Evolutionary conservation across 805 yeast genomes (phyloP).

Genomic region (Spathaspora sp.): DNA sequence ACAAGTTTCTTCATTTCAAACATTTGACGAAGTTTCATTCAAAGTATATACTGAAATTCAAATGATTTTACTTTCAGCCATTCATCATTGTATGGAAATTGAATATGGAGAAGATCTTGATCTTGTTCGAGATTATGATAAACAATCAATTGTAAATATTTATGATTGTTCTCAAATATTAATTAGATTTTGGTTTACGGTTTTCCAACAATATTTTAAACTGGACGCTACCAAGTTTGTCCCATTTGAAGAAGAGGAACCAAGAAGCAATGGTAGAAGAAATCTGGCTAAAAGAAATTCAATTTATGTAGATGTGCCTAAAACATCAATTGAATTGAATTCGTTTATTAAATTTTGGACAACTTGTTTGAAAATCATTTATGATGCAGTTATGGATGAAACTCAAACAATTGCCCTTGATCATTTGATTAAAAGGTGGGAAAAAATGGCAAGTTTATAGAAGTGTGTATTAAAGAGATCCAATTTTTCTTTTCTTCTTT

Average conservation of each 20-base stretch:
- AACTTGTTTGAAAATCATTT: slow-evolving; percentile 39
- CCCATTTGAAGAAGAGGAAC: slow-evolving; percentile 16
- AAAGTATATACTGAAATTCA: slow-evolving; percentile 40
- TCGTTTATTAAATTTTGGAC: slow-evolving; percentile 54
- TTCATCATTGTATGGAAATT: slow-evolving; percentile 48
- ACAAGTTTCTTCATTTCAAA: not conserved
- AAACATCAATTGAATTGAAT: slow-evolving; percentile 15
- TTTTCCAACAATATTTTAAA: slow-evolving; percentile 49
- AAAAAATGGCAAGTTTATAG: slow-evolving; percentile 6
- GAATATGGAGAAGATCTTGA: slow-evolving; percentile 58
- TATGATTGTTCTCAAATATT: slow-evolving; percentile 41
- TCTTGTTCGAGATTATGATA: slow-evolving; percentile 45
- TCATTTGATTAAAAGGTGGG: slow-evolving; percentile 32
- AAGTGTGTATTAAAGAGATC: slow-evolving; percentile 1
- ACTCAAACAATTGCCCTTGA: slow-evolving; percentile 26
- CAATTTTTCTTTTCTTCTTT: slow-evolving; percentile 6
- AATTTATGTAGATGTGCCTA: slow-evolving; percentile 10
- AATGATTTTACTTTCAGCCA: slow-evolving; percentile 38
- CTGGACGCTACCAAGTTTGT: slow-evolving; percentile 6
- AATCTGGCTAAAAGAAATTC: slow-evolving; percentile 16
- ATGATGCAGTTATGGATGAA: slow-evolving; percentile 25
- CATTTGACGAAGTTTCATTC: slow-evolving; percentile 11
- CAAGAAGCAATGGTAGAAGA: not conserved
- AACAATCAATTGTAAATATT: slow-evolving; percentile 29
- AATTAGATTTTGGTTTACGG: slow-evolving; percentile 50